These are phyloP conservation scores for Magnusiomyces tetraspermus DNA, from an alignment of 1,139 yeast genomes.

Conservation along the genomic window DNA sequence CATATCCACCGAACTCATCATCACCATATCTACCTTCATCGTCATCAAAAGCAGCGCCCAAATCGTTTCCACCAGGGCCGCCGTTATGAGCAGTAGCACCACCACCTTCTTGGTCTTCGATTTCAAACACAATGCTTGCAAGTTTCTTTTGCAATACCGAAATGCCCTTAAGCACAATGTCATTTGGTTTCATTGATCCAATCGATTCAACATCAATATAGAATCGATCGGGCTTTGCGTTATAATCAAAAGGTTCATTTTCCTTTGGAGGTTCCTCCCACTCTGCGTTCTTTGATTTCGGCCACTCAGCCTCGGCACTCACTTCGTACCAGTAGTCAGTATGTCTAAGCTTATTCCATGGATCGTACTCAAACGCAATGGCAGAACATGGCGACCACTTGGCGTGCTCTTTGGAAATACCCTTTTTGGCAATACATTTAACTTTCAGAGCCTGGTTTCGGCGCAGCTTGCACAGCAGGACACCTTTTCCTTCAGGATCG, in stretches of 20 bases:
- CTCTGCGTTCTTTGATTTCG: slow-evolving; percentile 74
- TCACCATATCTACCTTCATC: slow-evolving; percentile 8
- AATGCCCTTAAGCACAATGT: slow-evolving; percentile 76
- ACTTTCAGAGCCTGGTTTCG: slow-evolving; percentile 85
- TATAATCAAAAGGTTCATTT: slow-evolving; percentile 77
- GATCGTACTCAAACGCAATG: slow-evolving; percentile 96
- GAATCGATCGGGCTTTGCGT: slow-evolving; percentile 69
- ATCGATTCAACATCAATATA: slow-evolving; percentile 89
- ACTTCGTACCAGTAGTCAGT: slow-evolving; percentile 96
- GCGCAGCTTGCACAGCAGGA: slow-evolving; percentile 79
- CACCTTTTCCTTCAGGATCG: slow-evolving; percentile 72
- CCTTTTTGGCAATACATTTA: slow-evolving; percentile 93
- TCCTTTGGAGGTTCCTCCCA: slow-evolving; percentile 95
- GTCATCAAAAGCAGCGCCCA: slow-evolving; percentile 11
- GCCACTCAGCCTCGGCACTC: slow-evolving; percentile 87
- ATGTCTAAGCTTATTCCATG: slow-evolving; percentile 96
- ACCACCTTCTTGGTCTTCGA: slow-evolving; percentile 39
- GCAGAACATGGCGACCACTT: slow-evolving; percentile 98
- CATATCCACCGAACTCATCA: slow-evolving; percentile 3
- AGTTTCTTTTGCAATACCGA: slow-evolving; percentile 79
- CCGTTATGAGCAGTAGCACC: slow-evolving; percentile 5
- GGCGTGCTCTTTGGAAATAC: slow-evolving; percentile 96
- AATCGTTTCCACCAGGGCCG: slow-evolving; percentile 8
- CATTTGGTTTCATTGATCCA: slow-evolving; percentile 81
- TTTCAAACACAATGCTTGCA: slow-evolving; percentile 78